Percentiles rank a stretch among this genome's conserved stretches.
Conservation (phyloP, 1,139 yeast species). For the Trichomonascaceae sp. region DNA sequence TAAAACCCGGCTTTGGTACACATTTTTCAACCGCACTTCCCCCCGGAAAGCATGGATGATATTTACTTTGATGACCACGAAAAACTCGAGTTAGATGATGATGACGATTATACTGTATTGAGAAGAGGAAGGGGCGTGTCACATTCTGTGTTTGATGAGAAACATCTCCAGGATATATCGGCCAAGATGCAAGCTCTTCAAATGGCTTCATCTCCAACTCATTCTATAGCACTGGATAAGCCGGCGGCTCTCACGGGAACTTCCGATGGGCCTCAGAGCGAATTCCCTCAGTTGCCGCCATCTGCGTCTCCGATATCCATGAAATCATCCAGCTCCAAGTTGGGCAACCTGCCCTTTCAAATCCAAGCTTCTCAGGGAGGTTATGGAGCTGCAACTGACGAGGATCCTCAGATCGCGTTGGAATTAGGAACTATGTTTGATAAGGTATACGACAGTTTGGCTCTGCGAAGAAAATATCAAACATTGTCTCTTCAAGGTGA, state of each 20-base stretch:
- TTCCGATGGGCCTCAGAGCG: neutral
- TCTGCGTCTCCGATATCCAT: neutral
- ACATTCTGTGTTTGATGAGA: slow-evolving; percentile 60
- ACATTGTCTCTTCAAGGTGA: slow-evolving; percentile 65
- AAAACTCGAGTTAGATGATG: slow-evolving; percentile 11
- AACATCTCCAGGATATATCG: slow-evolving; percentile 59
- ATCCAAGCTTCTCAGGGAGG: slow-evolving; percentile 25
- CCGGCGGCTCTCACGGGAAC: neutral
- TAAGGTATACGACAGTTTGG: slow-evolving; percentile 67
- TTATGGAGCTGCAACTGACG: slow-evolving; percentile 31
- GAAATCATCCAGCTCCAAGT: neutral
- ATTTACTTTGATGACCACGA: slow-evolving; percentile 11
- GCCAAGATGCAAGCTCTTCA: slow-evolving; percentile 59
- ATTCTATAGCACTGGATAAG: neutral
- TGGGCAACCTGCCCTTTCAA: slow-evolving; percentile 17
- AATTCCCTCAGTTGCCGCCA: neutral
- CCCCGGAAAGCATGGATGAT: slow-evolving; percentile 1
- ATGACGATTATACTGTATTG: slow-evolving; percentile 11
- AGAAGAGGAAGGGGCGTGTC: slow-evolving; percentile 16
- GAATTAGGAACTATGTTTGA: slow-evolving; percentile 66
- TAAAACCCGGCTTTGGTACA: neutral
- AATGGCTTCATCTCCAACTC: slow-evolving; percentile 11
- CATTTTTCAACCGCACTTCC: neutral
- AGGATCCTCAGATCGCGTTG: slow-evolving; percentile 58
- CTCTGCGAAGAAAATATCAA: slow-evolving; percentile 72